phyloP scores from a whole-genome alignment of 352 stramenopile species.

The Pythium graminicola region DNA sequence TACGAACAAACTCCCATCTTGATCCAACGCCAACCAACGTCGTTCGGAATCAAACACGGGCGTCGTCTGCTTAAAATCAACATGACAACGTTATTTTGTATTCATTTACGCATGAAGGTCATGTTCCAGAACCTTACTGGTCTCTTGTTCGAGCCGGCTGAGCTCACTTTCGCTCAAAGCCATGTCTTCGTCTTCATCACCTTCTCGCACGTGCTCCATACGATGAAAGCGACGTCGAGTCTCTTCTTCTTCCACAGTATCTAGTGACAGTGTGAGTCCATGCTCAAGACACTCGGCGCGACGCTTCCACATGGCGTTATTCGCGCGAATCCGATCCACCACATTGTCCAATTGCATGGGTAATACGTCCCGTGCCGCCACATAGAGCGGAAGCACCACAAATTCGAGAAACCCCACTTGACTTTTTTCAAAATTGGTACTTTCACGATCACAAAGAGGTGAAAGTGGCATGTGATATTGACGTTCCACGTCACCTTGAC shows the following conservation, averaged over 20 bases:
- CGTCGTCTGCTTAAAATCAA: conserved; percentile 6
- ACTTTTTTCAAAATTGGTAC: conserved; percentile 51
- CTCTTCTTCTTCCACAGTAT: conserved; percentile 5
- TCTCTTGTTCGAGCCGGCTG: not conserved
- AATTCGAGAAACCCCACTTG: conserved; percentile 75
- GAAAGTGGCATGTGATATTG: conserved; percentile 52
- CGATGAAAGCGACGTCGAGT: not conserved
- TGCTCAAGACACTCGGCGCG: conserved; percentile 19
- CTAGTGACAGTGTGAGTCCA: conserved; percentile 7
- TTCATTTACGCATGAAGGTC: conserved; percentile 1
- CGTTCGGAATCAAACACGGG: conserved; percentile 7
- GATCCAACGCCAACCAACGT: not conserved
- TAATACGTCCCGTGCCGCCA: conserved; percentile 40
- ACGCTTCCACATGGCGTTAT: conserved; percentile 45
- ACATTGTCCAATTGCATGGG: conserved; percentile 42
- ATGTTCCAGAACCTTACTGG: conserved; percentile 1
- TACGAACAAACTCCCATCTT: not conserved
- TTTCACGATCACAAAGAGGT: conserved; percentile 51
- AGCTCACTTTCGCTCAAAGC: not conserved
- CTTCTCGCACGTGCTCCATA: not conserved
- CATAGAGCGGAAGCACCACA: conserved; percentile 61
- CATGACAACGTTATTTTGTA: not conserved
- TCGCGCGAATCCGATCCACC: conserved; percentile 38
- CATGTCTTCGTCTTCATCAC: conserved; percentile 8
- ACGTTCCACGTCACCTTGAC: conserved; percentile 53